Evolutionary conservation across 2,329 filamentous ascomycete species (phyloP).

Genomic region (Lecanicillium sp.): DNA sequence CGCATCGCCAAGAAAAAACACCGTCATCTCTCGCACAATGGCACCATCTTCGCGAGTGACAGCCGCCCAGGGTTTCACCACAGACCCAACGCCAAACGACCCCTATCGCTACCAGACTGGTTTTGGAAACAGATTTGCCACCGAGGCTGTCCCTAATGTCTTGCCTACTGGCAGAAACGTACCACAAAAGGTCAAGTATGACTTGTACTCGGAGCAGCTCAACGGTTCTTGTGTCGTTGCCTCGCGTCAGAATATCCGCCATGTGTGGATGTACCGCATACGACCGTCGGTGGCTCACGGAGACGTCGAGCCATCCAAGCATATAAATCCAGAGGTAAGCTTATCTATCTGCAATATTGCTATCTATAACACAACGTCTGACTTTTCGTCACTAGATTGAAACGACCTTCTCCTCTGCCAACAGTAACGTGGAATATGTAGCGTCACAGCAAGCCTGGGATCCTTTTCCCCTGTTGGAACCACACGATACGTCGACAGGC

Average conservation of each 20-base stretch:
- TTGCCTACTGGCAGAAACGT: conserved; percentile 36
- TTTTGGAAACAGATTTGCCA: conserved; percentile 44
- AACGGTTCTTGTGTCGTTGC: conserved; percentile 31
- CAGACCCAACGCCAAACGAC: conserved; percentile 20
- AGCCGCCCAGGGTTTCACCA: conserved; percentile 13
- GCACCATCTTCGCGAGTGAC: conserved; percentile 10
- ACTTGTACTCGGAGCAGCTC: conserved; percentile 39
- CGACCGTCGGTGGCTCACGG: conserved; percentile 24
- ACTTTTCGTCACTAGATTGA: conserved; percentile 17
- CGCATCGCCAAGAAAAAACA: too few species aligned
- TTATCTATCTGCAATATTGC: neutral
- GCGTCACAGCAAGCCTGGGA: conserved; percentile 41
- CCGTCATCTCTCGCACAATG: conserved; percentile 1
- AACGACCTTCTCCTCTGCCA: conserved; percentile 37
- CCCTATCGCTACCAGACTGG: conserved; percentile 48
- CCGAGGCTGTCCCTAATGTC: conserved; percentile 37
- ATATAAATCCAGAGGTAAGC: conserved; percentile 20
- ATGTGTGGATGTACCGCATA: conserved; percentile 27
- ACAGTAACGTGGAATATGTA: conserved; percentile 35
- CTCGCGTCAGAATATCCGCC: conserved; percentile 19
- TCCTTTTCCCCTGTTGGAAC: conserved; percentile 27
- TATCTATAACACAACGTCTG: neutral
- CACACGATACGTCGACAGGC: conserved; percentile 9
- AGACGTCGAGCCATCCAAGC: conserved; percentile 10
- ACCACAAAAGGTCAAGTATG: conserved; percentile 33